Evolutionary conservation across 192 early-diverging fungal species (phyloP).

Genomic region (Rhizoclosmatium globosum): DNA sequence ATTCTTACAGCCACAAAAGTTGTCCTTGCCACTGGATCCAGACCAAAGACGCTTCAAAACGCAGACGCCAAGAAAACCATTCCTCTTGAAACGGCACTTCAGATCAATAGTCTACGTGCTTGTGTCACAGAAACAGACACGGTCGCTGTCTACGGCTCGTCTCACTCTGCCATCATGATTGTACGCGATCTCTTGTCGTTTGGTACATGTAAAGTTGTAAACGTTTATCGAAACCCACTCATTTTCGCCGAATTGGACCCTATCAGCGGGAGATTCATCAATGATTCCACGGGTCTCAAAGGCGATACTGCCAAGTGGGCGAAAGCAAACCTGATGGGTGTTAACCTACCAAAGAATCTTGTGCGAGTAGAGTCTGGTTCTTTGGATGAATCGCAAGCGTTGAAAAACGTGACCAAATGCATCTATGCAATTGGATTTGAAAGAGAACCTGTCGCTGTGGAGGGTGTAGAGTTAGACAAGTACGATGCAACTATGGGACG

Average conservation of each 20-base stretch:
- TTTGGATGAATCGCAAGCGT: background rate
- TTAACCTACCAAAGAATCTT: background rate
- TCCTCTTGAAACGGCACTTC: constrained; percentile 26
- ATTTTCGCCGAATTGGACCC: background rate
- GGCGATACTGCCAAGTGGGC: constrained; percentile 36
- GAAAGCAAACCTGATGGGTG: background rate
- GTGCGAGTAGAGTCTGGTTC: constrained; percentile 4
- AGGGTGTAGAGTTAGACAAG: background rate
- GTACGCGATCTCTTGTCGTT: constrained; percentile 27
- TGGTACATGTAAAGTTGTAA: constrained; percentile 10
- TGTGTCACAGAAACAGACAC: constrained; percentile 6
- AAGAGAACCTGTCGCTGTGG: background rate
- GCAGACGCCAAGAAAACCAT: constrained; percentile 2
- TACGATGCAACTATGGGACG: constrained; percentile 15
- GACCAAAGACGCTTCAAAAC: background rate
- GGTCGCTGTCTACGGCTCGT: constrained; percentile 32
- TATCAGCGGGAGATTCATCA: constrained; percentile 9
- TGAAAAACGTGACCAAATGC: constrained; percentile 1
- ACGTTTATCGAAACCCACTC: constrained; percentile 23
- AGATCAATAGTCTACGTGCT: background rate
- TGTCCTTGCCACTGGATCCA: constrained; percentile 32
- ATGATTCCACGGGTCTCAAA: constrained; percentile 33
- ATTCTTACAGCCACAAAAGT: constrained; percentile 10
- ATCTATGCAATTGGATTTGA: constrained; percentile 37
- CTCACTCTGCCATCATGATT: constrained; percentile 36